Conservation (phyloP, 2,329 filamentous ascomycete genomes). For the Pyrenophora graminea region DNA sequence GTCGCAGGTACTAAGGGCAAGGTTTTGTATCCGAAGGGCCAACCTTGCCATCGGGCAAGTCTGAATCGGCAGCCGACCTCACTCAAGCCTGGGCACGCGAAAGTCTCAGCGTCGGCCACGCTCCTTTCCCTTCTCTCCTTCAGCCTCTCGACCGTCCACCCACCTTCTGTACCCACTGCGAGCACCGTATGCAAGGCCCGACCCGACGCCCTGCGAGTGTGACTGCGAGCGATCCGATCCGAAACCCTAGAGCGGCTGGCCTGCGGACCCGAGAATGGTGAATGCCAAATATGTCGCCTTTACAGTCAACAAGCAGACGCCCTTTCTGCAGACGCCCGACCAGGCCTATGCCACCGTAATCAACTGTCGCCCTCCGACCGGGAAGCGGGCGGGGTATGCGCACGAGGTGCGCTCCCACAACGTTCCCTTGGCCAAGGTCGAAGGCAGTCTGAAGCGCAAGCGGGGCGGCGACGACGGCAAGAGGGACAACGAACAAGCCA, state of each 20-base stretch:
- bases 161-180: slow-evolving; percentile 5
- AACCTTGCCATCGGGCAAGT: slow-evolving; percentile 30
- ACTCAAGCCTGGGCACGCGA: slow-evolving; percentile 32
- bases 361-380: slow-evolving; percentile 40
- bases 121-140: slow-evolving; percentile 25
- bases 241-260: slow-evolving; percentile 34
- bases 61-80: slow-evolving; percentile 26
- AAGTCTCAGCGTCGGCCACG: slow-evolving; percentile 33
- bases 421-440: slow-evolving; percentile 36
- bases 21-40: slow-evolving; percentile 20
- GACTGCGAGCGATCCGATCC: slow-evolving; percentile 22
- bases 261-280: slow-evolving; percentile 45
- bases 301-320: slow-evolving; percentile 46
- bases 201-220: slow-evolving; percentile 14
- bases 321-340: slow-evolving; percentile 30
- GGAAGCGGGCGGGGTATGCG: slow-evolving; percentile 29
- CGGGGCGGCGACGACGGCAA: slow-evolving; percentile 19
- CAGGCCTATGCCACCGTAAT: slow-evolving; percentile 42
- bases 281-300: slow-evolving; percentile 46
- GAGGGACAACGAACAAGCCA: slow-evolving; percentile 8
- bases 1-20: slow-evolving; percentile 21
- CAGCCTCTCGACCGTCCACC: slow-evolving; percentile 22
- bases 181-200: slow-evolving; percentile 18
- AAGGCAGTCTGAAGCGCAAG: slow-evolving; percentile 36
- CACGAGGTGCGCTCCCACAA: slow-evolving; percentile 37